Evolutionary conservation across 345 rosid species (phyloP), one percentile per base, ranked within the genome.

Genomic region (Citrus mangshanensis): DNA sequence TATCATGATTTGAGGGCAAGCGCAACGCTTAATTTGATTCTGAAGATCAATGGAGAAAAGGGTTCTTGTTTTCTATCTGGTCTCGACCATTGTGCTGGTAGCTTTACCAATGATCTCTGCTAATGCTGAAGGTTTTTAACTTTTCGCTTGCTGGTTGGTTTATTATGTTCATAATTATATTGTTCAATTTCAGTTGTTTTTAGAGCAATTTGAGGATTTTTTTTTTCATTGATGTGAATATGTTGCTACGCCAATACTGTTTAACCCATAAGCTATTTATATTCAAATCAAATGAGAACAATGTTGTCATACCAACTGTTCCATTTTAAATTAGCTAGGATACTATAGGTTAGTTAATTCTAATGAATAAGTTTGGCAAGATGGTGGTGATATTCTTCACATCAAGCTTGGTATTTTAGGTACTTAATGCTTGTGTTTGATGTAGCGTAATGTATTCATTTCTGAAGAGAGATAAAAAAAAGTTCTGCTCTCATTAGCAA

Each of bases 41-140:
- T 40, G 65, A 68, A 76, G 64, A 64, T 75, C 72, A 34, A 84
- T 84, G 87, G 84, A 72, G 78, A 72, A 34, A 63, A 30, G 72
- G 49, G 64, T 61, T 74, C 73, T 75, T 67, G 58, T 59, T 79
- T 68, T 49, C 51, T 4, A 49, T 77, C 77, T 72, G 56, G 22
- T 51, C 22, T 51, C 7, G 56, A 51, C 21, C 22, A 51, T 51
- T 51, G 21, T 16, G 22, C 22, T 51, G 56, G 56, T 18, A 51
- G 22, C 56, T 51, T 51, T 51, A 4, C 56, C 56, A 51, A 5
- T 16, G 56, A 18, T 4, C 56, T 51, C 56, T 18, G 56, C 56
- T 51, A 51, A 51, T 51, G 56, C 22, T 18, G 56, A 51, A 51
- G 56, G 56, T 51, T 51, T 51, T 14, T 14, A 14, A 51, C 19